Conservation (phyloP, 2,329 filamentous ascomycete species). For the Dryadomyces quercus-mongolicae region DNA sequence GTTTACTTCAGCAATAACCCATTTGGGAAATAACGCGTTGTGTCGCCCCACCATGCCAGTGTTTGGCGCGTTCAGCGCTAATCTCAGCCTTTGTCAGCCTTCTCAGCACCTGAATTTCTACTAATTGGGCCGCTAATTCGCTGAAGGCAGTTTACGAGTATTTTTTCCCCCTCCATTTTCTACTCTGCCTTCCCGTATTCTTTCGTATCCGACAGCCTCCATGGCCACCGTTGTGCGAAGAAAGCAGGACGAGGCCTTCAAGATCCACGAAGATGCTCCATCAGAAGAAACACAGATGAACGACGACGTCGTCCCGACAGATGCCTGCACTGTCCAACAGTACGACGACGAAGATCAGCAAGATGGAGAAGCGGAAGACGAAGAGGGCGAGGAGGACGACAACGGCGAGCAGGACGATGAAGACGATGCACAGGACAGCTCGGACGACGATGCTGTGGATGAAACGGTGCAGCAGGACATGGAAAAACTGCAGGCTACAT, state of each 20-base stretch:
- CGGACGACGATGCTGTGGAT: slow-evolving; percentile 54
- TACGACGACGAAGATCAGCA: slow-evolving; percentile 27
- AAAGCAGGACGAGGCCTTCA: slow-evolving; percentile 26
- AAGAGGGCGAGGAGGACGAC: slow-evolving; percentile 25
- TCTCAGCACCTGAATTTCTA: not conserved
- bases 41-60: not conserved
- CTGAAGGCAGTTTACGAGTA: no score
- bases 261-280: slow-evolving; percentile 36
- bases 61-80: not conserved
- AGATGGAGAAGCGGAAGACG: slow-evolving; percentile 32
- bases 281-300: slow-evolving; percentile 38
- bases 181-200: not conserved
- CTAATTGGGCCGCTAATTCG: not conserved
- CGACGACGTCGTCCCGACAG: slow-evolving; percentile 20
- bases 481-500: slow-evolving; percentile 67
- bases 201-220: not conserved
- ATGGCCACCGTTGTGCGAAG: slow-evolving; percentile 14
- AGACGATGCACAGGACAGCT: slow-evolving; percentile 33
- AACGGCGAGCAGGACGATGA: slow-evolving; percentile 20
- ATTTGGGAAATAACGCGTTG: slow-evolving; percentile 6
- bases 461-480: slow-evolving; percentile 72
- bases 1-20: slow-evolving; percentile 17
- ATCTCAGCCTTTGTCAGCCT: slow-evolving; percentile 1
- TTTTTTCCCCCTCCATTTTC: not conserved
- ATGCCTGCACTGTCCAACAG: slow-evolving; percentile 7